Base-by-base conservation (phyloP, 2,329 filamentous ascomycete species). In the Stagonosporopsis vannaccii region DNA sequence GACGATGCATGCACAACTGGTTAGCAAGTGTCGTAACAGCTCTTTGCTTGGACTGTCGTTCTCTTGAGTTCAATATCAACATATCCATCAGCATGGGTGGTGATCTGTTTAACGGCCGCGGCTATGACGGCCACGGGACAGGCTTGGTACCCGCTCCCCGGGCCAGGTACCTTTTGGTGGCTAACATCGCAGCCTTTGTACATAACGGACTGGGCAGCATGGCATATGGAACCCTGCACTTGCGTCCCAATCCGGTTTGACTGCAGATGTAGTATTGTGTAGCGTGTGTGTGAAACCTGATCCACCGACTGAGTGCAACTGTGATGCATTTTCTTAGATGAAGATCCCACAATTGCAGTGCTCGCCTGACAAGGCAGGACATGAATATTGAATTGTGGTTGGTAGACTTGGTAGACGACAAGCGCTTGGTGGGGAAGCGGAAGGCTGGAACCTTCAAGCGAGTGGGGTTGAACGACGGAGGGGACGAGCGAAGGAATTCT, bases 141-240 rank as follows among this genome's bases (percentile, higher is more conserved):
- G 45, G 36, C 37, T 58, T 59, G 46, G 59, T 69, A 68, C 65
- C 66, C 63, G 65, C 60, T 63, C 56, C 60, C 54, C 51, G 66
- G 59, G 61, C 54, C 57, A 60, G 57, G 54, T 41, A 59, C 52
- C 62, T 61, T 58, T 53, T 32, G 45, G 57, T 67, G 60, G 62
- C 63, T 66, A 65, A 61, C 46, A 45, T 63, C 44, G 51, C 53
- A 55, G 50, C 46, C 30, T 51, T 55, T 62, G 44, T 26, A n/a
- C n/a, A n/a, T n/a, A 62, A 62, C 64, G 59, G 67, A 68, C 69
- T 73, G 70, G 72, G 71, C 70, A 73, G 71, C 71, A 75, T 65
- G 63, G 67, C 71, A 73, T 73, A 67, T 61, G 44, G 40, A 49
- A 53, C 58, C 45, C 48, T 66, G 61, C 57, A 55, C 59, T 46